Conservation (phyloP, 352 stramenopile species). For the Globisporangium ultimum region DNA sequence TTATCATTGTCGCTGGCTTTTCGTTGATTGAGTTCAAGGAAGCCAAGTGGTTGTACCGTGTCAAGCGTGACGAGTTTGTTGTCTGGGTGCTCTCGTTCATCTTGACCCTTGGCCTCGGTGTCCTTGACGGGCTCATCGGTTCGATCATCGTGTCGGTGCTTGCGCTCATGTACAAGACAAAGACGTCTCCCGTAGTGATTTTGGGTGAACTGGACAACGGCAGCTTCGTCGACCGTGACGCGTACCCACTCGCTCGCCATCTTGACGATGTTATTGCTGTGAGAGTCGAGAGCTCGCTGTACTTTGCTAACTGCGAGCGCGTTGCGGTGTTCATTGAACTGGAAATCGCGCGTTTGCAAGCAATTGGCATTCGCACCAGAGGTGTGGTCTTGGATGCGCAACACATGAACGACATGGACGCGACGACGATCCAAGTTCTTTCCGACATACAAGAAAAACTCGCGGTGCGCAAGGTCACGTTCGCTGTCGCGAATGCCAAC, state of each 20-base stretch:
- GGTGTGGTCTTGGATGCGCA: conserved; percentile 45
- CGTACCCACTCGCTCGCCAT: conserved; percentile 19
- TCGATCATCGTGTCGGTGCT: conserved; percentile 59
- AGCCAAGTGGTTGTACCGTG: conserved; percentile 75
- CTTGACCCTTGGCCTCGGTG: conserved; percentile 41
- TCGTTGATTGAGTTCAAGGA: conserved; percentile 87
- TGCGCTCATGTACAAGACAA: conserved; percentile 57
- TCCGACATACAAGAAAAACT: conserved; percentile 58
- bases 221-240: conserved; percentile 29
- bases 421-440: conserved; percentile 59
- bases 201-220: conserved; percentile 37
- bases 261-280: conserved; percentile 35
- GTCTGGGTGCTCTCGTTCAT: conserved; percentile 52
- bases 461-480: conserved; percentile 28
- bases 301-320: conserved; percentile 61
- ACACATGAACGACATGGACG: conserved; percentile 57
- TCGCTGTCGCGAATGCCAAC: conserved; percentile 46
- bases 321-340: conserved; percentile 31
- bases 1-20: conserved; percentile 89
- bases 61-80: conserved; percentile 54
- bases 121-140: conserved; percentile 42
- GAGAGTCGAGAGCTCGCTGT: conserved; percentile 50
- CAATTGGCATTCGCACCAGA: conserved; percentile 20
- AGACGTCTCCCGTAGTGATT: conserved; percentile 30
- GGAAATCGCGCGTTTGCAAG: conserved; percentile 27